Base-by-base conservation (phyloP, 2,329 filamentous ascomycete species). In the Ophidiomyces ophidiicola region DNA sequence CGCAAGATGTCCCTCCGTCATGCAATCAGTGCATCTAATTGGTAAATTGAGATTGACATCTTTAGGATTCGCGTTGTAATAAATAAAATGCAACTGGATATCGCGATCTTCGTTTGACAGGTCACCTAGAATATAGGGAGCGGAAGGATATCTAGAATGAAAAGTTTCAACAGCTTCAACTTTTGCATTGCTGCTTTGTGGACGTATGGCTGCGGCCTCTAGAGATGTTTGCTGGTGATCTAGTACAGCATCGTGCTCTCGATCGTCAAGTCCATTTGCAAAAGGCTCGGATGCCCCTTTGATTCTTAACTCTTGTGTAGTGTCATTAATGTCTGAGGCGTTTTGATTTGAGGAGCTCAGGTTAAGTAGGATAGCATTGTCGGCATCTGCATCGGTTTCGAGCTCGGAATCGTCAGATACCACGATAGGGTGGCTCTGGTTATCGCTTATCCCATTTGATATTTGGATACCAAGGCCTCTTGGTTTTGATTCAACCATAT, bases 341-440 rank as follows among this genome's bases (percentile, higher is more conserved):
- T 29, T 21, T 15, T 28, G 34, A 12, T 30, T 37, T 6, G 33
- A 17, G 3, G 18, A 34, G 32, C 32, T 44, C 23, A 66, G 50
- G 36, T 66, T 66, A 41, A 67, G 45, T 50, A 66, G 42, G 37
- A 67, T 64, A 0, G 59, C 61, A 37, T 63, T 56, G 36, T 61
- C 61, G 2, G 56, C 61, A 41, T 60, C 60, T 11, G 53, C 52
- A 17, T 48, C 46, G 8, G 51, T 51, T 21, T 46, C 50, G 14
- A 48, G 43, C 6, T 53, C 52, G 8, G 50, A 53, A 30, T 48
- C 48, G 24, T 54, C 50, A 6, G 51, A 53, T 15, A 54, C 49
- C 25, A 53, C 49, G 17, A 53, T 48, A 32, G 47, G 44, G 30
- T 39, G 17, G 18, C 37, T 45, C 21, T 37, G 29, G 15, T 33